Conservation (phyloP, 2,329 filamentous ascomycete species). For the Clonostachys solani region DNA sequence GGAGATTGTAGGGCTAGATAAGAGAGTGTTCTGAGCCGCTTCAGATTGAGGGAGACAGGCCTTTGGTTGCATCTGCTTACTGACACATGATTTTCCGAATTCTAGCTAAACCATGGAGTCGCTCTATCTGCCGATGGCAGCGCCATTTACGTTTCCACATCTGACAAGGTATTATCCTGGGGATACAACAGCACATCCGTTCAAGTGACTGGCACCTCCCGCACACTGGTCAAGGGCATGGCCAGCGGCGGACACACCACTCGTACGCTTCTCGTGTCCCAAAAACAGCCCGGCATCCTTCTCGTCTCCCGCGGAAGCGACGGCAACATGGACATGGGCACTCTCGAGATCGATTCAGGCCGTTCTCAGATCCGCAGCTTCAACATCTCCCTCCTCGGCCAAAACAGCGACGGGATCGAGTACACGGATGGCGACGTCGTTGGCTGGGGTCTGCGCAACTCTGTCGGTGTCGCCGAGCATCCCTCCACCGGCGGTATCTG, state of each 20-base stretch:
- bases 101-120: conserved; percentile 53
- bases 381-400: conserved; percentile 27
- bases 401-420: conserved; percentile 26
- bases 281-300: conserved; percentile 48
- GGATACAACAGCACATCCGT: conserved; percentile 52
- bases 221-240: conserved; percentile 60
- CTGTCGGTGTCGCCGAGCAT: conserved; percentile 66
- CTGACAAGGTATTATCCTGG: conserved; percentile 59
- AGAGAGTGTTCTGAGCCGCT: no score
- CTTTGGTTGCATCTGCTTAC: not conserved
- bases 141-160: conserved; percentile 53
- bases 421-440: conserved; percentile 44
- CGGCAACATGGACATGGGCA: conserved; percentile 55
- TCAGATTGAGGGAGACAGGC: no score
- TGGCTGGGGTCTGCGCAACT: conserved; percentile 70
- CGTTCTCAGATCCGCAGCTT: conserved; percentile 64
- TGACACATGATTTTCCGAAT: not conserved
- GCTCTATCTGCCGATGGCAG: conserved; percentile 46
- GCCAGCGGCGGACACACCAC: conserved; percentile 56
- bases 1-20: no score
- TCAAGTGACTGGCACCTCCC: conserved; percentile 29
- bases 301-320: conserved; percentile 63
- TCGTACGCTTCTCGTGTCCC: conserved; percentile 61
- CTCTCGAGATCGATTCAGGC: conserved; percentile 47
- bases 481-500: conserved; percentile 46